Base-by-base conservation (phyloP, 148 eudicot species). In the Arbutus unedo region DNA sequence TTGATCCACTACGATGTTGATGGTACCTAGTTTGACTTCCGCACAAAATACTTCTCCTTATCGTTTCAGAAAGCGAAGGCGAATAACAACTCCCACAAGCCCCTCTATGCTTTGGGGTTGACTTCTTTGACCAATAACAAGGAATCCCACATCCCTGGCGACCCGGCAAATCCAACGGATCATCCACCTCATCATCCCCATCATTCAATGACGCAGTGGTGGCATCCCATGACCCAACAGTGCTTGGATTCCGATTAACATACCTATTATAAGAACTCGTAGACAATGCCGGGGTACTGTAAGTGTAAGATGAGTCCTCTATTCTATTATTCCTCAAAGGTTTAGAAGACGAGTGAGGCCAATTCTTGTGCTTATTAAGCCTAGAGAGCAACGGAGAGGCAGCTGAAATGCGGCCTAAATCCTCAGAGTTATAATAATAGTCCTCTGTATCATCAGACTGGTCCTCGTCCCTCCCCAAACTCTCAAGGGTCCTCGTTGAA, bases 211-310 rank as follows among this genome's bases (percentile, higher is more conserved):
- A 96, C 10, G 81, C 89, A 1, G 93, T 89, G 5, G 95, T 87
- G 49, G 90, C 98, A 86, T 94, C 98, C 98, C 97, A 94, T 16
- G 99, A 96, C 81, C 90, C 97, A 53, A 88, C 90, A 13, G 90
- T 90, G 81, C 97, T 96, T 3, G 94, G 91, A 67, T 92, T 91
- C 81, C 85, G 83, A 83, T 86, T 83, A n/a, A 83, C 75, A 81
- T 93, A 96, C 81, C 89, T 91, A 81, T 86, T 92, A 41, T 85
- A 91, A 51, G 98, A 94, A 82, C 94, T 88, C 0, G 98, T 90
- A 0, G 99, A 96, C 91, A 96, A 88, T 48, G 99, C 98, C 10
- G 99, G 98, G 8, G 99, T 96, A 85, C 98, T 93, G 49, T 93
- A 88, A 9, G 95, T 84, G 74, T 89, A 86, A 45, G 94, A 92